A percentile compares a stretch with the other conserved stretches of the same genome.
Evolutionary conservation across 306 rosid genomes (phyloP).

Genomic region (Vigna reflexopilosa): DNA sequence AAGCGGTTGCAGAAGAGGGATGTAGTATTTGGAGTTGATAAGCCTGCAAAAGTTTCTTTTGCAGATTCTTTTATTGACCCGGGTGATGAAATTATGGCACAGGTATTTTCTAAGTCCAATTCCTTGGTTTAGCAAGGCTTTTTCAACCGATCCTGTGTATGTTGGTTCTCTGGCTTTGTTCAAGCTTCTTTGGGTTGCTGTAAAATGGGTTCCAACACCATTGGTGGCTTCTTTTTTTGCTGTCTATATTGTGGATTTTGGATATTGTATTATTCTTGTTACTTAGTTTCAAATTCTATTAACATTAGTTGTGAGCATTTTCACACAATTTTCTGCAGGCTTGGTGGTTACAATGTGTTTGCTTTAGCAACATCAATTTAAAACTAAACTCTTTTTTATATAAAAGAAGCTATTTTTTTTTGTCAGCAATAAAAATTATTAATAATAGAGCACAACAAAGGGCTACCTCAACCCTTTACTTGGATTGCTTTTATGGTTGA

Average conservation of each 20-base stretch:
- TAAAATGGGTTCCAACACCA: constrained; percentile 9
- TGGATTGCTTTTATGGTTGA: constrained; percentile 23
- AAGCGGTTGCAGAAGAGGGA: constrained; percentile 94
- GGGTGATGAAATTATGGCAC: constrained; percentile 96
- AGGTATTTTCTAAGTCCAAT: constrained; percentile 67
- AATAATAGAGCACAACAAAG: no score
- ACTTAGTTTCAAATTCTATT: neutral
- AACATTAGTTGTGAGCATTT: neutral
- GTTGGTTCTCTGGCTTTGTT: constrained; percentile 23
- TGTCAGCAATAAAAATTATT: no score
- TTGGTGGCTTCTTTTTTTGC: neutral
- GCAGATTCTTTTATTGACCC: constrained; percentile 98
- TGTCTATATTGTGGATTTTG: neutral
- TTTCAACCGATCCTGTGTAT: constrained; percentile 6
- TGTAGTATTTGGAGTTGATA: constrained; percentile 94
- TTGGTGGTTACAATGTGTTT: neutral
- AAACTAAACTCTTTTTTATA: neutral
- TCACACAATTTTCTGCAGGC: neutral
- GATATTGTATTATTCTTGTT: neutral
- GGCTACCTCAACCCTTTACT: no score
- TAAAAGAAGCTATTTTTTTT: neutral
- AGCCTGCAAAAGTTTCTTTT: constrained; percentile 97
- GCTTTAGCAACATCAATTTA: constrained; percentile 7
- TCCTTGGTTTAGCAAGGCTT: constrained; percentile 31
- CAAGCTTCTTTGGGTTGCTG: constrained; percentile 22